Evolutionary conservation across 108 stramenopile species (phyloP).

Genomic region (Cyclotella cryptica): DNA sequence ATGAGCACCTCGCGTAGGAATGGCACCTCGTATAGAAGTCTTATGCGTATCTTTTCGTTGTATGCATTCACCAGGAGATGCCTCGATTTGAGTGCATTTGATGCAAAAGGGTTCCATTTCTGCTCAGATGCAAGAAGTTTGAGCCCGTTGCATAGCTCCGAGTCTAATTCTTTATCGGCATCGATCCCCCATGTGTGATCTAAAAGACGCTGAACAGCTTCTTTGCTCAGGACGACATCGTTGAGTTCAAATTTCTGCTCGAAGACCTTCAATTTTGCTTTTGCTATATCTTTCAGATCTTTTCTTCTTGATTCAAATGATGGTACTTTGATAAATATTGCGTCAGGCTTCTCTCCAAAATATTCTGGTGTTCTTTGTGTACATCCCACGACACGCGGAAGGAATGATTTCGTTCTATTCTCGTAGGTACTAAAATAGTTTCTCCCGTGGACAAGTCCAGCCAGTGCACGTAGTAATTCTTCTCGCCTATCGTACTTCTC

Average conservation of each 20-base stretch:
- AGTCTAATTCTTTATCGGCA: slow-evolving; percentile 39
- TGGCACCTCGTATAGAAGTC: slow-evolving; percentile 39
- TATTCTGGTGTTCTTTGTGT: slow-evolving; percentile 27
- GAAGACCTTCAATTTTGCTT: slow-evolving; percentile 26
- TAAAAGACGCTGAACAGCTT: slow-evolving; percentile 36
- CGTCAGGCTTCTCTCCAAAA: slow-evolving; percentile 9
- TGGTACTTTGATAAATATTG: slow-evolving; percentile 48
- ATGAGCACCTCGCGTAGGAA: slow-evolving; percentile 36
- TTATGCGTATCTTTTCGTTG: slow-evolving; percentile 42
- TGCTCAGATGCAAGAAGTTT: slow-evolving; percentile 27
- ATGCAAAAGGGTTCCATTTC: slow-evolving; percentile 7
- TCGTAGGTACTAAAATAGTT: slow-evolving; percentile 32
- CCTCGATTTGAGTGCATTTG: slow-evolving; percentile 23
- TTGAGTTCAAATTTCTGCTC: slow-evolving; percentile 21
- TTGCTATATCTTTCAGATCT: slow-evolving; percentile 39
- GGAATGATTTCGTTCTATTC: slow-evolving; percentile 30
- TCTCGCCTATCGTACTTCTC: slow-evolving; percentile 30
- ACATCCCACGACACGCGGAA: slow-evolving; percentile 42
- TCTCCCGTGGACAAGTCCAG: slow-evolving; percentile 9
- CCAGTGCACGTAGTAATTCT: slow-evolving; percentile 27
- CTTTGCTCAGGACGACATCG: slow-evolving; percentile 31
- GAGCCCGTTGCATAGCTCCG: slow-evolving; percentile 28
- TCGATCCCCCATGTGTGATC: slow-evolving; percentile 49
- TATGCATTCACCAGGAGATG: slow-evolving; percentile 41
- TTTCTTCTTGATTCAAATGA: slow-evolving; percentile 29